Percentiles rank a stretch among this genome's conserved stretches.
Conservation (phyloP, 2,329 filamentous ascomycete genomes). For the Cladosporium sp. region DNA sequence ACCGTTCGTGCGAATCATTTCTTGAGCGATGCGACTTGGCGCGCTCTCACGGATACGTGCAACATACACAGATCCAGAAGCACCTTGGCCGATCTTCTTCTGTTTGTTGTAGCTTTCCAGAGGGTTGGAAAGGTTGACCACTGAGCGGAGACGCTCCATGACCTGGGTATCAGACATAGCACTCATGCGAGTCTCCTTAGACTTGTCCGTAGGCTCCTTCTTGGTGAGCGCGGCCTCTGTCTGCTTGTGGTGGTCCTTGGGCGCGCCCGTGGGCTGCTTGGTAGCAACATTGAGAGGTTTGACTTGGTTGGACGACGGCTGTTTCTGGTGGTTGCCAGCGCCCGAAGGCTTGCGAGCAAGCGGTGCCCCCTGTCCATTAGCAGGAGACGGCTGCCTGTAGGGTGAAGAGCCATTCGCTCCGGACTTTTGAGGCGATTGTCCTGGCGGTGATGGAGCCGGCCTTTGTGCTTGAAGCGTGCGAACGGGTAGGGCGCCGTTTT, state of each 20-base stretch:
- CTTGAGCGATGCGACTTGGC: constrained; percentile 72
- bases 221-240: constrained; percentile 85
- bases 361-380: constrained; percentile 25
- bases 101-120: constrained; percentile 97
- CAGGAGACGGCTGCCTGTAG: constrained; percentile 23
- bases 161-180: constrained; percentile 97
- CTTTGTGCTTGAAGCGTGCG: constrained; percentile 66
- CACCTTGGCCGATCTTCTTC: constrained; percentile 98
- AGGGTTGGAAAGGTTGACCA: constrained; percentile 92
- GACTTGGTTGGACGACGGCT: constrained; percentile 23
- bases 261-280: constrained; percentile 45
- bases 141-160: constrained; percentile 90
- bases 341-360: constrained; percentile 28
- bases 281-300: constrained; percentile 53
- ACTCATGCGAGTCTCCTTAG: constrained; percentile 95
- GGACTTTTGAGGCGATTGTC: constrained; percentile 25
- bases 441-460: constrained; percentile 30
- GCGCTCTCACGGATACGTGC: constrained; percentile 89
- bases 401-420: constrained; percentile 26
- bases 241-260: constrained; percentile 63
- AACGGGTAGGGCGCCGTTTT: constrained; percentile 26
- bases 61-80: constrained; percentile 96
- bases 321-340: constrained; percentile 23
- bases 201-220: constrained; percentile 63
- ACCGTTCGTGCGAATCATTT: constrained; percentile 74